Base-by-base conservation (phyloP, 768 basidiomycete genomes). In the Hygrophorus pudorinus region DNA sequence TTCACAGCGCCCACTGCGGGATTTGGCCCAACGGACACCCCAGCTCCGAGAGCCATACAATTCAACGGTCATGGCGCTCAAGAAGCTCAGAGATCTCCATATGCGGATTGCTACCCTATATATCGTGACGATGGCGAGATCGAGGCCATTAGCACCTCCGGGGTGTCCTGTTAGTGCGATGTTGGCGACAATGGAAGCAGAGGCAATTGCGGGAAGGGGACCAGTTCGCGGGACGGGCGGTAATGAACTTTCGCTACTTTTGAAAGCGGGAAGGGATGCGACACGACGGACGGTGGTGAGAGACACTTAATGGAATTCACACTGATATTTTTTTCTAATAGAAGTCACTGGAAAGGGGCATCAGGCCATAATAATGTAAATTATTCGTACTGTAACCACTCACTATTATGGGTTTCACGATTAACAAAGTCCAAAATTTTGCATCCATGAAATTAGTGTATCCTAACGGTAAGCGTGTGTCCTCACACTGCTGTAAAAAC, bases 181-280 rank as follows among this genome's bases (percentile, higher is more conserved):
- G 75, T 72, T 73, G 59, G 62, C 63, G 43, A 64, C 66, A 45
- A 61, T 75, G 48, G 65, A 73, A 42, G 59, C 53, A 13, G 60
- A 64, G 35, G 64, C 65, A 51, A 20, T n/a, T 13, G 12, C 8
- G 12, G 24, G 16, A 27, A 51, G 70, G 39, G 75, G 75, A 0
- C 78, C 73, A 16, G 73, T 78, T 12, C 75, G 79, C 32, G 94
- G 94, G 2, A 97, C 94, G 1, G 94, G 94, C 24, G 94, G 94
- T 2, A 96, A 83, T 49, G 79, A 82, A 31, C 66, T 97, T 16
- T 77, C 88, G 10, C 62, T 75, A 9, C 76, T 96, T 38, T 70
- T 99, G 47, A 97, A 96, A 63, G 79, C 85, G 14, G 88, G 87
- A 10, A 75, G 94, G 46, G 93, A 96, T 53, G 86, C 91, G 24